Evolutionary conservation across 75 land plant species (phyloP), one percentile per base, ranked within the genome.

Genomic region (Pseudotsuga menziesii): DNA sequence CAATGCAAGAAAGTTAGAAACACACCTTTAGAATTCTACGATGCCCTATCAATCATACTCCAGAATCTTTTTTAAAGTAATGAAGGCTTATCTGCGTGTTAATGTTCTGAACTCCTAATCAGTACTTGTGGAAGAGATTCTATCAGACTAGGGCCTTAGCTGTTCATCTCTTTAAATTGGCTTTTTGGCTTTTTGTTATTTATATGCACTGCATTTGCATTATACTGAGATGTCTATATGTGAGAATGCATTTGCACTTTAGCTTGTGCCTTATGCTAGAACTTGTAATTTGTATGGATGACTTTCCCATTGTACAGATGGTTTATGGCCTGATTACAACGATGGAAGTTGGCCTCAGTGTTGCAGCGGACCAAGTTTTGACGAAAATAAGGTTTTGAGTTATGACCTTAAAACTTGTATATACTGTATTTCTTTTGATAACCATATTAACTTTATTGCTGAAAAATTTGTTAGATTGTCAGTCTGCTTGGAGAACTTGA

Each of bases 311-410:
- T 15, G 59, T 14, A 76, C 77, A 92, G 94, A 92, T 85, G 94
- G 94, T 20, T 75, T 92, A 13, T 92, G 94, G 94, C 80, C 90
- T 54, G 85, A 92, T 62, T 88, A 89, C 72, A 83, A 88, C 78
- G 94, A 92, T 84, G 92, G 89, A 36, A 88, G 83, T 12, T 92
- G 90, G 90, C 94, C 94, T 35, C 78, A 88, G 32, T 92, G 94
- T 73, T 92, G 94, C 41, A 75, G 23, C 23, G 66, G 81, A 56
- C 41, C 82, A 14, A 77, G 41, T 5, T 92, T 90, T 35, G 82
- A 92, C 52, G 74, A 78, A 12, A 84, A 82, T 19, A 89, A 88
- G 90, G 94, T 92, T 44, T 2, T 55, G 57, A 4, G 15, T 23
- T 63, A 29, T 32, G 58, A 32, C 54, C 54, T 48, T 41, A 3